Evolutionary conservation across 2,329 filamentous ascomycete genomes (phyloP), one percentile per base, ranked within the genome.

Genomic region (Pezicula carpinea): DNA sequence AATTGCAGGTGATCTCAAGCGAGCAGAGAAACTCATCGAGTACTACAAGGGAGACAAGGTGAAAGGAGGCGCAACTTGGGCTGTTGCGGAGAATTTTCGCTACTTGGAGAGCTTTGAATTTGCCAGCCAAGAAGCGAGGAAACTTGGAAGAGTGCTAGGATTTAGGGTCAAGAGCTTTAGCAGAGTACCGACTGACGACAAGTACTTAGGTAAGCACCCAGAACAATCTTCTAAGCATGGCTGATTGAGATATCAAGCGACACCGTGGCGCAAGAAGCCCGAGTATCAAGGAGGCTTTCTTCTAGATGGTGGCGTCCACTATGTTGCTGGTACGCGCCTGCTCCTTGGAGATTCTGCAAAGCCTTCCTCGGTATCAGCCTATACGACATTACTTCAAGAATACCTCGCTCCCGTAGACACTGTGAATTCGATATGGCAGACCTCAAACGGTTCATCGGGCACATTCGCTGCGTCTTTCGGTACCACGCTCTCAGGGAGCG

Each of bases 301-400:
- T 46, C 76, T 91, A 2, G 87, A 91, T 59, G 85, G 80, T 13
- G 87, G 87, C 36, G 84, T 91, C 21, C 87, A 91, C 64, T 83
- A 79, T 50, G 70, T 82, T 6, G 86, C 86, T 6, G 81, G 68
- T 0, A 72, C 83, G 42, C 71, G 86, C 14, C 63, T 77, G 26
- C 60, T 91, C 35, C 67, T 89, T 2, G 69, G 72, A 15, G 68
- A 53, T 22, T 44, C 46, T 23, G 54, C 52, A 18, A 54, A 51
- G 43, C 56, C 59, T 17, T 53, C 46, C 7, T 31, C 57, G 5
- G 45, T 63, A 15, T 52, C 56, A 2, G 59, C 58, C 17, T 63
- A 56, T 21, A 58, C 58, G 4, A 50, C 56, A 19, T 55, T 61
- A 13, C 49, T 63, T 2, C 54, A 57, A 42, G 44, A 56, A 38